Base-by-base conservation (phyloP, 805 yeast species). In the Wickerhamomyces strasburgensis region DNA sequence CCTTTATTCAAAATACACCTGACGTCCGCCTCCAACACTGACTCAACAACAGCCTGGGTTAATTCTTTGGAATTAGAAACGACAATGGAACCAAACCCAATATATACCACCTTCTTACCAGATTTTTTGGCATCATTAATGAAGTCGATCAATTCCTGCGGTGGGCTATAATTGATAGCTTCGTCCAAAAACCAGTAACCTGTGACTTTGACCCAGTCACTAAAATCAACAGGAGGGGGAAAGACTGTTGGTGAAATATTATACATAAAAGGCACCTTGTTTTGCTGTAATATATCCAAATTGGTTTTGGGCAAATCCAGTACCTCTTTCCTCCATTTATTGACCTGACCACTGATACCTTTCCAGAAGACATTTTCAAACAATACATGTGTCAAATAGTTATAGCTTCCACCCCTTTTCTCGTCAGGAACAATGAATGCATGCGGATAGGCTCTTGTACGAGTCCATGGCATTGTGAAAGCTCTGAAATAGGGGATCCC, bases 381-480 rank as follows among this genome's bases (percentile, higher is more conserved):
- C 64, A 90, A 75, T 6, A 88, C 90, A 61, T 90, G 95, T 0
- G 97, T 88, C 63, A 90, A 67, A 54, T 86, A 85, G 56, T 90
- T 90, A 61, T 90, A 90, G 8, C 89, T 82, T 3, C 97, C 96
- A 9, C 96, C 96, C 57, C 83, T 73, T 54, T 83, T 86, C 60
- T 85, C 94, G 42, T 88, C 96, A 0, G 98, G 96, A 6, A 86
- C 95, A 56, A 89, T 78, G 46, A 90, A 88, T 0, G 98, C 97
- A 66, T 90, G 97, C 1, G 97, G 97, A 56, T 90, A 90, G 0
- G 96, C 95, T 48, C 95, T 70, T 1, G 98, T 89, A 43, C 95
- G 65, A 0, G 97, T 86, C 98, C 98, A 90, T 0, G 98, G 98
- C 98, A 90, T 90, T 0, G 98, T 90, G 56, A 90, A 90, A 0